Percentiles rank a stretch among this genome's conserved stretches.
Conservation (phyloP, 352 stramenopile species). For the Globisporangium alternatum region DNA sequence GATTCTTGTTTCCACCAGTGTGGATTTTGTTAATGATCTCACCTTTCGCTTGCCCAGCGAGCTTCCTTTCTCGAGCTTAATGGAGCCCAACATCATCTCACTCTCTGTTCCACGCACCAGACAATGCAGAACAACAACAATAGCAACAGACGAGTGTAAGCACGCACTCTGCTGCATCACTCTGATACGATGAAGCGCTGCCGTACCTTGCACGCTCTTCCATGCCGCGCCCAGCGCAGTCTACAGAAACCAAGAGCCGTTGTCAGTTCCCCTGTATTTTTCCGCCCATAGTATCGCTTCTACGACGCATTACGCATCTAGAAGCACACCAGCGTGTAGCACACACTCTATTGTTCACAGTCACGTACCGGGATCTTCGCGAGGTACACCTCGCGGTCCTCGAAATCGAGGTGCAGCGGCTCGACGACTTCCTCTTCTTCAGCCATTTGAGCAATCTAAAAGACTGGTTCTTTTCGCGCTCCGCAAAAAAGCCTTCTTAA, state of each 20-base stretch:
- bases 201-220: constrained; percentile 78
- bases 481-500: background rate
- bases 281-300: background rate
- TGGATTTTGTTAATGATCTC: background rate
- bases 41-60: constrained; percentile 74
- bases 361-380: constrained; percentile 76
- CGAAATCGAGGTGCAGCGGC: constrained; percentile 82
- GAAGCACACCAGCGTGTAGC: background rate
- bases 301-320: background rate
- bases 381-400: constrained; percentile 86
- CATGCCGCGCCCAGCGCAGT: constrained; percentile 67
- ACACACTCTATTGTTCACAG: background rate
- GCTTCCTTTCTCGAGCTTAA: constrained; percentile 80
- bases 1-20: background rate
- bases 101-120: constrained; percentile 48
- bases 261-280: background rate
- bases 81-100: constrained; percentile 79
- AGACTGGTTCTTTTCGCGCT: background rate
- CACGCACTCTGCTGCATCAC: background rate
- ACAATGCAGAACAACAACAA: constrained; percentile 5
- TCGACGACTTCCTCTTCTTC: constrained; percentile 90
- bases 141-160: background rate
- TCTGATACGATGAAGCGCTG: background rate
- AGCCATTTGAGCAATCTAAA: constrained; percentile 35
- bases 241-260: constrained; percentile 25